Conservation (phyloP, 2,329 filamentous ascomycete genomes). For the Neopestalotiopsis sp. region DNA sequence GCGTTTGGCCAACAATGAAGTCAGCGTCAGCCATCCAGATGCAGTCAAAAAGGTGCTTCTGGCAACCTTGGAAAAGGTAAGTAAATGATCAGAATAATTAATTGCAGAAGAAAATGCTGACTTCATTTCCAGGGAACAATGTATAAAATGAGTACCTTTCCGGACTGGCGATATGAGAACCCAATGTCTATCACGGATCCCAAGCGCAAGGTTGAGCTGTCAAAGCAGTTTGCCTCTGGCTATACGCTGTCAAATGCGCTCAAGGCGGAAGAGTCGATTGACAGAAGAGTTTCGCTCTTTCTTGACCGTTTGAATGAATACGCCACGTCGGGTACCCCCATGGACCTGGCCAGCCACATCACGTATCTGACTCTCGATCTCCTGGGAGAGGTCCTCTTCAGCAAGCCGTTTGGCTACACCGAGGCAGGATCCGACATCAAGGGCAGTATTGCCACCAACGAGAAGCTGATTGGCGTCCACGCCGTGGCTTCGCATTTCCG, state of each 20-base stretch:
- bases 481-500: not conserved
- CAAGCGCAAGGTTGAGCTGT: constrained; percentile 21
- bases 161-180: constrained; percentile 21
- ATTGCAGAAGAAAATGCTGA: not conserved
- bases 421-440: constrained; percentile 29
- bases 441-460: constrained; percentile 25
- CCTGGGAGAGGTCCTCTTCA: constrained; percentile 33
- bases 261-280: constrained; percentile 21
- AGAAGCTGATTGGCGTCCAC: not conserved
- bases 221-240: constrained; percentile 34
- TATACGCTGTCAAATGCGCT: constrained; percentile 33
- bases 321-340: constrained; percentile 4
- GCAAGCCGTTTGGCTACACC: constrained; percentile 33
- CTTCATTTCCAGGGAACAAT: not conserved
- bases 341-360: constrained; percentile 21
- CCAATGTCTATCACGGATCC: constrained; percentile 21
- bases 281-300: constrained; percentile 12
- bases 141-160: constrained; percentile 18
- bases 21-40: constrained; percentile 46
- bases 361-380: constrained; percentile 31
- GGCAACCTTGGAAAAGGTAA: constrained; percentile 34
- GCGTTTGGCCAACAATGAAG: constrained; percentile 41
- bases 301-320: constrained; percentile 15
- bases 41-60: constrained; percentile 43
- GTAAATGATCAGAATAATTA: not conserved